Percentiles rank a stretch among this genome's conserved stretches.
phyloP scores from a whole-genome alignment of 2,329 filamentous ascomycete species.

The Colletotrichum lindemuthianum region DNA sequence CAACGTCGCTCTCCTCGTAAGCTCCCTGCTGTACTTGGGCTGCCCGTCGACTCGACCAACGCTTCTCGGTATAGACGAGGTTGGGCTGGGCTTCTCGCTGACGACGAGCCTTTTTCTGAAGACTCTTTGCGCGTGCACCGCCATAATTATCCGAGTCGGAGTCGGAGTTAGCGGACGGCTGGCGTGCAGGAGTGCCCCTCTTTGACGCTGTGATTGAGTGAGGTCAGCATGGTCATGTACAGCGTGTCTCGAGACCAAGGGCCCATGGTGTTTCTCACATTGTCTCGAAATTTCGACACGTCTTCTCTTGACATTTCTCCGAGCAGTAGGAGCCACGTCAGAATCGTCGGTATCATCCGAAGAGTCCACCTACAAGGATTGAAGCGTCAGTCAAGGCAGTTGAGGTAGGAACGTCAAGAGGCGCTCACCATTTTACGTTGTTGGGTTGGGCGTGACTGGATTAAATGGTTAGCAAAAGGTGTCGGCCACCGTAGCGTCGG shows the following conservation, averaged over 20 bases:
- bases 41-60: slow-evolving; percentile 89
- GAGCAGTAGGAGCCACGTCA: slow-evolving; percentile 67
- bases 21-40: slow-evolving; percentile 73
- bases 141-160: slow-evolving; percentile 84
- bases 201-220: slow-evolving; percentile 62
- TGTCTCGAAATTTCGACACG: slow-evolving; percentile 73
- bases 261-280: slow-evolving; percentile 57
- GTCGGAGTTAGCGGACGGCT: slow-evolving; percentile 63
- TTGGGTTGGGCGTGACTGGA: slow-evolving; percentile 66
- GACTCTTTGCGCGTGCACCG: slow-evolving; percentile 74
- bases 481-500: slow-evolving; percentile 29
- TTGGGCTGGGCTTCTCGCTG: slow-evolving; percentile 75
- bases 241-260: neutral
- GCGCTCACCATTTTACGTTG: slow-evolving; percentile 66
- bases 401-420: slow-evolving; percentile 1
- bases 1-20: slow-evolving; percentile 75
- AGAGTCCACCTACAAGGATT: slow-evolving; percentile 53
- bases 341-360: slow-evolving; percentile 77
- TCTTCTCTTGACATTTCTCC: slow-evolving; percentile 74
- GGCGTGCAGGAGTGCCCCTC: slow-evolving; percentile 64
- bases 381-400: slow-evolving; percentile 38
- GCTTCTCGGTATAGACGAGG: slow-evolving; percentile 79
- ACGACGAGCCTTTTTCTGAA: slow-evolving; percentile 81
- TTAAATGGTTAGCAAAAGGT: slow-evolving; percentile 16
- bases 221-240: slow-evolving; percentile 12